Percentiles rank a stretch among this genome's conserved stretches.
Evolutionary conservation across 2,329 filamentous ascomycete species (phyloP).

Genomic region (Talaromyces atroroseus): DNA sequence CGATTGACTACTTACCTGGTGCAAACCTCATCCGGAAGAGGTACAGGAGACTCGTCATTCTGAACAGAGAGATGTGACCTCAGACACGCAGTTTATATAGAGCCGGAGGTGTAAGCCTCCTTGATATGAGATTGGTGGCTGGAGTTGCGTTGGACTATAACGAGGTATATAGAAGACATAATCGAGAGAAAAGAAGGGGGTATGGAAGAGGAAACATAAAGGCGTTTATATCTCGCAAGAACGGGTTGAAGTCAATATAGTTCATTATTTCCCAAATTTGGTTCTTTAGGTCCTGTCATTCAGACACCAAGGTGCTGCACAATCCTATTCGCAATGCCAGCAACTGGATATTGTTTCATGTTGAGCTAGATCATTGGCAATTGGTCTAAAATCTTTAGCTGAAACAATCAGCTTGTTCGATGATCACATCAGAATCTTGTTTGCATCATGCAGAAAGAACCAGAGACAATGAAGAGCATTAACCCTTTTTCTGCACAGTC

Average conservation of each 20-base stretch:
- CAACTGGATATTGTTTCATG: not conserved
- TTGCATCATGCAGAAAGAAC: not conserved
- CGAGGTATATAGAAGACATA: not conserved
- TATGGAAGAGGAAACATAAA: not conserved
- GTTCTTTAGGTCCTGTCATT: not conserved
- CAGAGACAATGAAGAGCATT: not conserved
- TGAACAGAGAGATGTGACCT: not conserved
- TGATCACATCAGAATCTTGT: not conserved
- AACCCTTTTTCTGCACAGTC: not conserved
- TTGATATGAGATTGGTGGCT: not conserved
- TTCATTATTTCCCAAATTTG: not conserved
- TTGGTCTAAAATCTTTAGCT: not conserved
- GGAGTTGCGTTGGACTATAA: not conserved
- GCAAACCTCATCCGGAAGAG: not conserved
- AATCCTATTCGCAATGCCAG: not conserved
- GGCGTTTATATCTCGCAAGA: not conserved
- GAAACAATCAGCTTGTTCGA: not conserved
- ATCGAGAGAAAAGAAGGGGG: not conserved
- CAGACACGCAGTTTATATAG: too few relatives aligned
- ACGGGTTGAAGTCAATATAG: not conserved
- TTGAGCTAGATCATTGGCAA: not conserved
- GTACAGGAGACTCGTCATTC: not conserved
- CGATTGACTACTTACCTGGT: not conserved
- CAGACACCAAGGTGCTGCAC: not conserved
- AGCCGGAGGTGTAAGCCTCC: too few relatives aligned